phyloP scores from a whole-genome alignment of 768 basidiomycete genomes.

The Leccinellum luteum region DNA sequence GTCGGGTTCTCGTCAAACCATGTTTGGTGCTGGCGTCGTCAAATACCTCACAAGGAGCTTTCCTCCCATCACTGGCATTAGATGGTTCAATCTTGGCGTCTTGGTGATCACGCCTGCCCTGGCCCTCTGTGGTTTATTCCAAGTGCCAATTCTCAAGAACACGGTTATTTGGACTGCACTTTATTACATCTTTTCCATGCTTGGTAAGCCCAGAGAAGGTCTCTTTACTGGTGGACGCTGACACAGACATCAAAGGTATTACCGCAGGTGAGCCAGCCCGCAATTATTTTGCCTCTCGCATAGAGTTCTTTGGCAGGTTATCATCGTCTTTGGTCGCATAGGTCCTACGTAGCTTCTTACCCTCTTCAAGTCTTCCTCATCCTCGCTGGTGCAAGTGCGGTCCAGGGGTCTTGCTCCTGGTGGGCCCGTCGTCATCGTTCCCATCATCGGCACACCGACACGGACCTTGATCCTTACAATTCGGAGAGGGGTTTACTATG shows the following conservation, averaged over 20 bases:
- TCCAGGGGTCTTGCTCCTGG: conserved; percentile 86
- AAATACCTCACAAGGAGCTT: conserved; percentile 29
- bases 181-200: conserved; percentile 87
- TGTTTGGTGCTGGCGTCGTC: conserved; percentile 11
- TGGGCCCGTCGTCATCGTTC: conserved; percentile 84
- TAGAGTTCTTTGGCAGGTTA: conserved; percentile 47
- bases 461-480: conserved; percentile 82
- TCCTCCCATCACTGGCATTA: conserved; percentile 53
- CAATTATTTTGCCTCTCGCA: neutral
- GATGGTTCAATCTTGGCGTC: conserved; percentile 76
- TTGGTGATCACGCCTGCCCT: conserved; percentile 70
- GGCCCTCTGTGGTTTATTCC: conserved; percentile 64
- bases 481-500: conserved; percentile 74
- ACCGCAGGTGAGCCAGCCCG: conserved; percentile 42
- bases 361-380: conserved; percentile 70
- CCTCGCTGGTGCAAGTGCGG: conserved; percentile 75
- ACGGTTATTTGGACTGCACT: conserved; percentile 60
- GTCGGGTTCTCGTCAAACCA: conserved; percentile 1
- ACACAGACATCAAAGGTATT: conserved; percentile 37
- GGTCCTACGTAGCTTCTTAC: conserved; percentile 74
- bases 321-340: conserved; percentile 84
- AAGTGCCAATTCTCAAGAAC: conserved; percentile 41
- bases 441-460: conserved; percentile 83
- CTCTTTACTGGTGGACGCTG: conserved; percentile 9
- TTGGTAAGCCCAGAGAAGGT: conserved; percentile 46